Evolutionary conservation across 2,329 filamentous ascomycete species (phyloP).

Genomic region (Amesomyces nigricolor): DNA sequence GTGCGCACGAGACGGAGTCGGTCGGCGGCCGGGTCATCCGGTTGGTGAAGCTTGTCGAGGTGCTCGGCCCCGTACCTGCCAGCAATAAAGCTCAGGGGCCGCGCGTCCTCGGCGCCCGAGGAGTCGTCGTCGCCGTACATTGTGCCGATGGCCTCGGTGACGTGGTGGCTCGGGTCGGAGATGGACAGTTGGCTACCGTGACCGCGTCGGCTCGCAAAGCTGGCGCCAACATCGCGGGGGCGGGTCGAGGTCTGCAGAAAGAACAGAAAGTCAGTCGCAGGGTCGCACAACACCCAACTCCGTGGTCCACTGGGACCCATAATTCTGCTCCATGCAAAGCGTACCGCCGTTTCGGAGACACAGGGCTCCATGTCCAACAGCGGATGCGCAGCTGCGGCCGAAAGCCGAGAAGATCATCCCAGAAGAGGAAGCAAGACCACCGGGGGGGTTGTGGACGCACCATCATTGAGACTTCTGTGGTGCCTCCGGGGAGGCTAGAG

Average conservation of each 20-base stretch:
- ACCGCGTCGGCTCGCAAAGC: constrained; percentile 53
- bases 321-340: constrained; percentile 26
- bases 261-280: constrained; percentile 17
- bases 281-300: constrained; percentile 8
- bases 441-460: constrained; percentile 33
- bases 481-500: constrained; percentile 36
- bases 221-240: constrained; percentile 51
- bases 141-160: constrained; percentile 88
- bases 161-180: constrained; percentile 87
- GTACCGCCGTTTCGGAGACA: constrained; percentile 17
- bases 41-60: constrained; percentile 34
- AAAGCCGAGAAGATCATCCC: constrained; percentile 14
- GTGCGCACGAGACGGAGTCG: constrained; percentile 41
- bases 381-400: constrained; percentile 9
- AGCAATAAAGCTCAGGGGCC: constrained; percentile 70
- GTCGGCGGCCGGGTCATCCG: constrained; percentile 35
- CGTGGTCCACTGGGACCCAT: constrained; percentile 26
- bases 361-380: constrained; percentile 18
- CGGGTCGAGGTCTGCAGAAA: constrained; percentile 50
- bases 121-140: constrained; percentile 77
- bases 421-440: neutral
- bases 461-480: constrained; percentile 43
- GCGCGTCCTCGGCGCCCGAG: constrained; percentile 41
- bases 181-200: constrained; percentile 58
- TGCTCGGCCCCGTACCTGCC: constrained; percentile 51